Evolutionary conservation across 208 protist species (phyloP).

Genomic region (Trypanosoma mega): DNA sequence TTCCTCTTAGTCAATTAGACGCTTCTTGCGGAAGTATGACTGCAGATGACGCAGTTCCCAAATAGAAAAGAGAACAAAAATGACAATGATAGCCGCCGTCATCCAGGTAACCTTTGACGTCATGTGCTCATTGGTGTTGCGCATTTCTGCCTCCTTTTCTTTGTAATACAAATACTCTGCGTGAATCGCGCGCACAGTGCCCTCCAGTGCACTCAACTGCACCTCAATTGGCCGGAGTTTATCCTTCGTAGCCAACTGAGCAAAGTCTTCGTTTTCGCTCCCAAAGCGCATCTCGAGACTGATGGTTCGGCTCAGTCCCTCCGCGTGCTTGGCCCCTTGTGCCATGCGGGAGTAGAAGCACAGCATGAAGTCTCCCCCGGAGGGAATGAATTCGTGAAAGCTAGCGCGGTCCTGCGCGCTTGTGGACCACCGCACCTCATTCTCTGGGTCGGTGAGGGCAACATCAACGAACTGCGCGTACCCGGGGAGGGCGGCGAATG

Average conservation of each 20-base stretch:
- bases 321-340: constrained; percentile 16
- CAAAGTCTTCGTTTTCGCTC: constrained; percentile 69
- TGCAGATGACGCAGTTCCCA: constrained; percentile 78
- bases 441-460: constrained; percentile 29
- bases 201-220: constrained; percentile 86
- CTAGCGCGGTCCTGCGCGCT: constrained; percentile 33
- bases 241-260: constrained; percentile 63
- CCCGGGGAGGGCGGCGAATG: constrained; percentile 47
- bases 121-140: constrained; percentile 86
- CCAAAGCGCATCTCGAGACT: constrained; percentile 45
- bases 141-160: constrained; percentile 84
- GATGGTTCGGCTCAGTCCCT: constrained; percentile 27
- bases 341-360: constrained; percentile 68
- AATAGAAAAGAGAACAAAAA: constrained; percentile 73
- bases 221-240: constrained; percentile 92
- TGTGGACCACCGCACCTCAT: constrained; percentile 17
- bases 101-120: constrained; percentile 64
- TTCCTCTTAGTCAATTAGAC: constrained; percentile 81
- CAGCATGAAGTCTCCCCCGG: constrained; percentile 66
- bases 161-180: constrained; percentile 87
- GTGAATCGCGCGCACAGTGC: constrained; percentile 78
- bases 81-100: constrained; percentile 51
- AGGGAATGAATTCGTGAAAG: constrained; percentile 33
- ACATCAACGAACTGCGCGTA: constrained; percentile 71
- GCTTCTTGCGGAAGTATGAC: constrained; percentile 87